These are phyloP conservation scores for Gomphus sp. DNA, from an alignment of 1,284 basidiomycete genomes.

Conservation along the genomic window DNA sequence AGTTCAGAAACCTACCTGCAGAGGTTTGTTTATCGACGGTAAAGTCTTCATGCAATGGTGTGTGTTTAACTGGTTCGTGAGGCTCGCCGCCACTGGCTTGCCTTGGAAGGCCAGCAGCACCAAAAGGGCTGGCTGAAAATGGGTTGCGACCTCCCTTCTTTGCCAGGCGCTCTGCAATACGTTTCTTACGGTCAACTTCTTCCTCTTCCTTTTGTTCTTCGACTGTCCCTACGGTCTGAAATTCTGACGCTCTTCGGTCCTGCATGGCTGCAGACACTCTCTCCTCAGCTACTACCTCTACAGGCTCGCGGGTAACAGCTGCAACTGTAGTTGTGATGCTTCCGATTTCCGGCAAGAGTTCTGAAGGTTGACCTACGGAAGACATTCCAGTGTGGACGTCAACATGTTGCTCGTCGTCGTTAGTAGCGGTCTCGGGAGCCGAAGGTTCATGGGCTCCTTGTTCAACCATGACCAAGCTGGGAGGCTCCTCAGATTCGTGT, in stretches of 20 bases:
- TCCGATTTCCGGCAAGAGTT: neutral
- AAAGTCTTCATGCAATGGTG: neutral
- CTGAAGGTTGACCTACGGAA: neutral
- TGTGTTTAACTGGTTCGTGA: neutral
- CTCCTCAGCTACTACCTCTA: neutral
- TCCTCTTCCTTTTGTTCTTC: constrained; percentile 21
- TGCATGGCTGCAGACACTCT: constrained; percentile 3
- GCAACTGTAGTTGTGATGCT: neutral
- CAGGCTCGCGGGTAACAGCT: neutral
- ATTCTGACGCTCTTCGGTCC: neutral
- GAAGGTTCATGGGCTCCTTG: neutral
- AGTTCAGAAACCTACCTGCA: neutral
- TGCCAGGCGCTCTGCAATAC: constrained; percentile 51
- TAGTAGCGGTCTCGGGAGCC: neutral
- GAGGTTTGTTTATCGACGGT: neutral
- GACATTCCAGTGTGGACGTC: neutral
- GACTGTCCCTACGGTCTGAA: constrained; percentile 6
- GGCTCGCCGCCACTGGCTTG: constrained; percentile 9
- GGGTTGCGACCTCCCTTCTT: constrained; percentile 63
- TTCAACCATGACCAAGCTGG: neutral
- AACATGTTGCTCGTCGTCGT: neutral
- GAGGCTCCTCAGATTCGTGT: neutral
- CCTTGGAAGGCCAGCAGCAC: neutral
- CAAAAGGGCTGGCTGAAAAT: constrained; percentile 31
- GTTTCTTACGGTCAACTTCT: constrained; percentile 44